Conservation (phyloP, 75 land plant genomes). For the Larix kaempferi region DNA sequence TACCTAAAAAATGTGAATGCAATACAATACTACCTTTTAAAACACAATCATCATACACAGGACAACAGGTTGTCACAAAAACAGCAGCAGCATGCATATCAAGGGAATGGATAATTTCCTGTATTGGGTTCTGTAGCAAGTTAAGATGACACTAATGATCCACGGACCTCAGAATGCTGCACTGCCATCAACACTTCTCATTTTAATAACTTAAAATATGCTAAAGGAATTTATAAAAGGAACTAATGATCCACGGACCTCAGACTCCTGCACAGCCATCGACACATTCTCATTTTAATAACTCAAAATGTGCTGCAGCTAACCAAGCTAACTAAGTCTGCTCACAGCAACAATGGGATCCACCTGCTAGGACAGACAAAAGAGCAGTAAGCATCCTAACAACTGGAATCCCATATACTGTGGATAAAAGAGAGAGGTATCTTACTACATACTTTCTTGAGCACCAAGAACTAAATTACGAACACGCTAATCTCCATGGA, state of each 20-base stretch:
- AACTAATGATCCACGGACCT: neutral
- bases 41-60: no score
- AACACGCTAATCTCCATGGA: neutral
- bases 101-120: no score
- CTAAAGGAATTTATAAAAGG: neutral
- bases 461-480: neutral
- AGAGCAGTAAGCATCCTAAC: neutral
- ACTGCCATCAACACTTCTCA: neutral
- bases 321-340: conserved; percentile 1
- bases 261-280: neutral
- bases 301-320: neutral
- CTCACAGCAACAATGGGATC: neutral
- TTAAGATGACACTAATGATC: no score
- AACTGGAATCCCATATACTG: neutral
- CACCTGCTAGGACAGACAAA: conserved; percentile 6
- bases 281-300: neutral
- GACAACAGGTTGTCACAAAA: no score
- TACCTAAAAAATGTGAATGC: no score
- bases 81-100: no score
- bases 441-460: neutral
- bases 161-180: neutral
- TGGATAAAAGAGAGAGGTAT: neutral
- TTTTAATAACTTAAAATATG: neutral
- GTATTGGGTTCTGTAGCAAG: no score
- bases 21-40: no score